Base-by-base conservation (phyloP, 495 filamentous ascomycete genomes). In the Penicillium salamii region DNA sequence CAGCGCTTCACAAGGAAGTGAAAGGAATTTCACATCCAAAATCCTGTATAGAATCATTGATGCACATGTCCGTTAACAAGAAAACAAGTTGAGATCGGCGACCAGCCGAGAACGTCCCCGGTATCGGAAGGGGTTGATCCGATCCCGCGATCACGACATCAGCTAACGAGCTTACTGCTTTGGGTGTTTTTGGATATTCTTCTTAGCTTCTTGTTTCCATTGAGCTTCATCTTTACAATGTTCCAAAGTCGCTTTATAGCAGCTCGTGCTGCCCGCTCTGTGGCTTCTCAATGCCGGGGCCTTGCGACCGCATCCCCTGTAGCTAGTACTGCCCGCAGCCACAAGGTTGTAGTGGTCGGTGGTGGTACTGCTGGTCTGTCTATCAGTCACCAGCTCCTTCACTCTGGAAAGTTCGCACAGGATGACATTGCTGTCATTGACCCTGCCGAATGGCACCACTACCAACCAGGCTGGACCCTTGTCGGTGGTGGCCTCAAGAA, bases 391-490 rank as follows among this genome's bases (percentile, higher is more conserved):
- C 83, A 87, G 61, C 77, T 87, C 4, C 74, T 85, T 6, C 71
- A 71, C 20, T 71, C 71, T 3, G 72, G 78, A 33, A 73, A 76
- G 38, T 82, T 84, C 53, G 53, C 65, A 0, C 73, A 76, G 37
- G 74, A 84, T 35, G 84, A 87, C 49, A 81, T 87, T 49, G 84
- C 83, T n/a, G 62, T 87, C 32, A 62, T 87, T 38, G 84, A 87
- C 59, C 84, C 83, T 0, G 73, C 84, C 1, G 57, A 74, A 51
- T 82, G 74, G 67, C 84, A 87, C 66, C 77, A 86, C 70, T 87
- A 86, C 67, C 84, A 87, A 63, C 83, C 84, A 2, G 84, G 84
- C 46, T 87, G 84, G 84, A 86, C 84, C 9, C 72, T 87, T 3
- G 83, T 86, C 29, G 83, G 80, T 38, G 81, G 82, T 20, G 84